These are phyloP conservation scores for Colletotrichum tanaceti DNA, from an alignment of 2,329 filamentous ascomycete genomes.

Conservation along the genomic window DNA sequence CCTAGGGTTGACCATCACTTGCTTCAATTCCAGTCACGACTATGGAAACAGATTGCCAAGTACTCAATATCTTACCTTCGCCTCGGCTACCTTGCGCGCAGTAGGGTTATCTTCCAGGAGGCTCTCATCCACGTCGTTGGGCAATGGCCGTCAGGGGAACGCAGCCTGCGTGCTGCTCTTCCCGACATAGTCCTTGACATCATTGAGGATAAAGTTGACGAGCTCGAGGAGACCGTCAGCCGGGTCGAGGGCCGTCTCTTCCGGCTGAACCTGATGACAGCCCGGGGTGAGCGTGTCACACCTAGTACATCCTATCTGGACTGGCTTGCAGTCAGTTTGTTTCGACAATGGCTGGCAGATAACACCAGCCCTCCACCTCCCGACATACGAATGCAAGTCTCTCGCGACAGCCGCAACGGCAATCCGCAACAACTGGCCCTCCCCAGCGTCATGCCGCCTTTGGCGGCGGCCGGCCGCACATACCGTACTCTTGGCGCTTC, in stretches of 20 bases:
- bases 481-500: constrained; percentile 81
- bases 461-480: constrained; percentile 74
- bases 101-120: constrained; percentile 85
- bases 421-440: constrained; percentile 50
- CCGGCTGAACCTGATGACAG: constrained; percentile 81
- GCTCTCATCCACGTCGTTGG: constrained; percentile 94
- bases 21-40: constrained; percentile 86
- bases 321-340: constrained; percentile 88
- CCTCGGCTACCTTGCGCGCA: constrained; percentile 86
- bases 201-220: constrained; percentile 95
- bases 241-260: constrained; percentile 86
- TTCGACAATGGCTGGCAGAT: constrained; percentile 93
- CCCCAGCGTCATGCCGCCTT: constrained; percentile 56
- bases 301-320: constrained; percentile 85
- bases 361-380: constrained; percentile 79
- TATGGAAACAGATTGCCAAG: constrained; percentile 97
- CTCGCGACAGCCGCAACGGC: constrained; percentile 47
- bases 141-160: constrained; percentile 87
- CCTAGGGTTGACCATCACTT: constrained; percentile 94
- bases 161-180: constrained; percentile 78
- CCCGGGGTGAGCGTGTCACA: constrained; percentile 82
- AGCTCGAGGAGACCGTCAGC: constrained; percentile 84
- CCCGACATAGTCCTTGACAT: constrained; percentile 84
- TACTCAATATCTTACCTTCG: constrained; percentile 94
- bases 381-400: constrained; percentile 46